Base-by-base conservation (phyloP, 768 basidiomycete genomes). In the Polyporus arcularius region DNA sequence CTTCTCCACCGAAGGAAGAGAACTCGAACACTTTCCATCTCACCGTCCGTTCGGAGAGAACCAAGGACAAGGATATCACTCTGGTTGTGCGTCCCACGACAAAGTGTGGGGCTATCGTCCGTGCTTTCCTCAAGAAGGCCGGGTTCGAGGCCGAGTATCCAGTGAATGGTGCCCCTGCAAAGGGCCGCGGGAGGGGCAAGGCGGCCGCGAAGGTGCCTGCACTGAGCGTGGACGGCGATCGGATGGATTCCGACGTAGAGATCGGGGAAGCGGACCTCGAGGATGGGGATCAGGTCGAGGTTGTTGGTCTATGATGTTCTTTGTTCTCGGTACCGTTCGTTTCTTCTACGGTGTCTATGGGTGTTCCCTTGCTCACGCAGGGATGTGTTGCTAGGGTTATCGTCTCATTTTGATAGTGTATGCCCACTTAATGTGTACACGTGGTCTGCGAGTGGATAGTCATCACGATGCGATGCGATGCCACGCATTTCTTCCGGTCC, bases 241-340 rank as follows among this genome's bases (percentile, higher is more conserved):
- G 78, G 68, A 79, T 90, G 78, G 77, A 78, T n/a, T 77, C 84
- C 39, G 76, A 81, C 21, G 73, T 77, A 6, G 80, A 81, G 61
- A 91, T 94, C 58, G 81, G 86, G 11, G 82, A 84, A 14, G 80
- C 82, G 18, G 90, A 89, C 60, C 65, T 92, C 61, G 91, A 92
- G 64, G 90, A 94, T 63, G 91, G 90, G 0, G 91, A 94, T 72
- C 70, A 86, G 76, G 82, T 93, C 18, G 91, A 94, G 58, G 82
- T 93, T 40, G 80, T 85, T 60, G 90, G 85, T 15, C 65, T 90
- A 35, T 81, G 63, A 72, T 48, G 28, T 54, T 59, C 49, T 32
- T 55, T 14, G 51, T 15, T 31, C 7, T 35, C 14, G 11, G n/a
- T 32, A 10, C 42, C 21, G 16, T 35, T 28, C 42, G 16, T 2